These are phyloP conservation scores for Passalora sequoiae DNA, from an alignment of 2,329 filamentous ascomycete species.

Conservation along the genomic window DNA sequence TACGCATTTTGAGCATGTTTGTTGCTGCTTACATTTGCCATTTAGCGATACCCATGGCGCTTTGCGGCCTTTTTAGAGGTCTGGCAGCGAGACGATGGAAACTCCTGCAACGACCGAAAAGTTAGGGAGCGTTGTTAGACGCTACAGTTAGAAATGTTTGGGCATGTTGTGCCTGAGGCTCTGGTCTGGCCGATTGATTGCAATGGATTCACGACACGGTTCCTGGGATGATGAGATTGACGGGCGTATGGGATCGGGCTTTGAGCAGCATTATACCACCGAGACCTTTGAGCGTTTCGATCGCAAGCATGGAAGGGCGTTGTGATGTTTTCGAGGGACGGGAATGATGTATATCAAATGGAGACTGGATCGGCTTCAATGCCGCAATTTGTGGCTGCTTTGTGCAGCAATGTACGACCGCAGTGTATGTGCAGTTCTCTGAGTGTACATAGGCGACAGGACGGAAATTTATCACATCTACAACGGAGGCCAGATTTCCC, in stretches of 20 bases:
- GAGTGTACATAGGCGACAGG: too few species aligned
- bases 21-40: conserved; percentile 15
- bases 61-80: conserved; percentile 26
- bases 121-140: conserved; percentile 20
- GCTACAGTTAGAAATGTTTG: conserved; percentile 22
- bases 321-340: too few species aligned
- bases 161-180: conserved; percentile 11
- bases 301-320: conserved; percentile 3
- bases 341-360: too few species aligned
- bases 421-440: too few species aligned
- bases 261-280: conserved; percentile 7
- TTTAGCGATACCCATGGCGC: conserved; percentile 24
- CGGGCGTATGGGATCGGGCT: conserved; percentile 2
- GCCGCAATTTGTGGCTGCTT: too few species aligned
- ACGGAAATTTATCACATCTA: too few species aligned
- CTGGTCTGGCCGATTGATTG: too few species aligned
- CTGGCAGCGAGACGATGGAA: conserved; percentile 8
- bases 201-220: conserved; percentile 5
- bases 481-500: too few species aligned
- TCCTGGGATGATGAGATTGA: not conserved
- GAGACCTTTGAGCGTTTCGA: conserved; percentile 10
- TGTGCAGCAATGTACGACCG: too few species aligned
- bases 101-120: conserved; percentile 15
- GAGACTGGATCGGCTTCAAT: too few species aligned
- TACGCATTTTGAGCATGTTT: conserved; percentile 14